Evolutionary conservation across 1,284 basidiomycete species (phyloP).

Genomic region (Puccinia triticina): DNA sequence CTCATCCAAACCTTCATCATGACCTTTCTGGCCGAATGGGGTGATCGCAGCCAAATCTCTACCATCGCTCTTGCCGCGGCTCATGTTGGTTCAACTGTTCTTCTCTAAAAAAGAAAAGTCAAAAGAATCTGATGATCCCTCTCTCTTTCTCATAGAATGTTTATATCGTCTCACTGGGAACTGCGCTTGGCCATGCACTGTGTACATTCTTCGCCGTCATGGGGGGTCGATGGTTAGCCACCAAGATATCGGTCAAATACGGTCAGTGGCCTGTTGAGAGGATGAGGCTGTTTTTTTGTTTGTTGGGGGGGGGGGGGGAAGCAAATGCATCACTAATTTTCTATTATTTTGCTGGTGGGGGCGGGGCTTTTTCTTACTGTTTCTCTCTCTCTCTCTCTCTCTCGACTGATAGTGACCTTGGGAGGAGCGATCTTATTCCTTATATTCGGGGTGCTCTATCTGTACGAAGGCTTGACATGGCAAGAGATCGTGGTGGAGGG

Average conservation of each 20-base stretch:
- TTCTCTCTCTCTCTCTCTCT: neutral
- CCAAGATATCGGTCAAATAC: slow-evolving; percentile 91
- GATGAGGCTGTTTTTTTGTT: too few species aligned
- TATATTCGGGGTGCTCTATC: slow-evolving; percentile 68
- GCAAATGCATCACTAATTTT: too few species aligned
- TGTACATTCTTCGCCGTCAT: slow-evolving; percentile 89
- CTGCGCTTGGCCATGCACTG: slow-evolving; percentile 81
- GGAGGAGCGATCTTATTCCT: slow-evolving; percentile 81
- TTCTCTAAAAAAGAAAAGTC: slow-evolving; percentile 2
- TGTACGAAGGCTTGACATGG: slow-evolving; percentile 58
- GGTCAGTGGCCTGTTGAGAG: slow-evolving; percentile 66
- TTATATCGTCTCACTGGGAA: slow-evolving; percentile 82
- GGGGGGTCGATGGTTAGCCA: slow-evolving; percentile 85
- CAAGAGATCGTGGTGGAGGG: slow-evolving; percentile 3
- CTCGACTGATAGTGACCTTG: slow-evolving; percentile 70
- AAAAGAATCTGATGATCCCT: neutral
- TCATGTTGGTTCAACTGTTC: slow-evolving; percentile 70
- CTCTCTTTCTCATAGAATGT: slow-evolving; percentile 65
- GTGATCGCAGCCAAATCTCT: slow-evolving; percentile 93
- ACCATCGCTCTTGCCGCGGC: slow-evolving; percentile 95
- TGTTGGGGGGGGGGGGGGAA: too few species aligned
- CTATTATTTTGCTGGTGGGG: too few species aligned
- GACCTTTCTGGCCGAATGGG: slow-evolving; percentile 98
- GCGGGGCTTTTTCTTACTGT: too few species aligned
- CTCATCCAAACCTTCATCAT: slow-evolving; percentile 94